phyloP scores from a whole-genome alignment of 495 filamentous ascomycete genomes.

The Penicillium cinerascens region DNA sequence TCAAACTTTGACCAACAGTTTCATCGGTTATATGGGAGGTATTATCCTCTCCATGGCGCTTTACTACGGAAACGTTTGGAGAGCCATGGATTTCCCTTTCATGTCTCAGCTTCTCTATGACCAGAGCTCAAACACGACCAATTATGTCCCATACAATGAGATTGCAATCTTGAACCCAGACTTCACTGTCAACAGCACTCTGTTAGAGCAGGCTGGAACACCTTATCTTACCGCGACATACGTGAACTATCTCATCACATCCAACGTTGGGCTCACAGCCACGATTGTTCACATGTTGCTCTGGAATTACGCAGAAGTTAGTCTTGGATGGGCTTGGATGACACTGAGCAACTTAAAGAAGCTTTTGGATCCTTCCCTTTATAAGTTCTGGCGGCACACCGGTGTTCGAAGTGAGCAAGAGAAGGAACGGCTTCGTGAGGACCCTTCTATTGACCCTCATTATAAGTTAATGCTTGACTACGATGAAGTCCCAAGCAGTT shows the following conservation, averaged over 20 bases:
- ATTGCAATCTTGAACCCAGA: conserved; percentile 28
- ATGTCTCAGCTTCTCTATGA: conserved; percentile 37
- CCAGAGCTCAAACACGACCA: conserved; percentile 16
- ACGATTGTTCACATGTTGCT: conserved; percentile 37
- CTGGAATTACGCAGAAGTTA: conserved; percentile 33
- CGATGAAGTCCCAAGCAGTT: not conserved
- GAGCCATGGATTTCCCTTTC: conserved; percentile 46
- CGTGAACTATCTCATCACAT: conserved; percentile 36
- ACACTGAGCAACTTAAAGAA: not conserved
- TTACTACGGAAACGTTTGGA: conserved; percentile 47
- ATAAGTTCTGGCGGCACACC: no score
- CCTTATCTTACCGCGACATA: conserved; percentile 42
- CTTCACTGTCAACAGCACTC: conserved; percentile 26
- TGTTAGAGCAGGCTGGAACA: conserved; percentile 27
- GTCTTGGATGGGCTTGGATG: conserved; percentile 23
- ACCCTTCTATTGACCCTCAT: not conserved
- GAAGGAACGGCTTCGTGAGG: not conserved
- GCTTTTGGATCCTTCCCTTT: no score
- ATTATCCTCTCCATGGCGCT: conserved; percentile 35
- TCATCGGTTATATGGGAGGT: conserved; percentile 41
- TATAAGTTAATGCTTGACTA: conserved; percentile 3
- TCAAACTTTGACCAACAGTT: conserved; percentile 32
- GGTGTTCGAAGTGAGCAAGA: no score
- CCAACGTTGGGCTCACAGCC: conserved; percentile 42
- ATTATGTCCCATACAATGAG: conserved; percentile 18